Percentiles rank a stretch among this genome's conserved stretches.
Evolutionary conservation across 805 yeast species (phyloP).

Genomic region (Metschnikowia chrysomelidarum): DNA sequence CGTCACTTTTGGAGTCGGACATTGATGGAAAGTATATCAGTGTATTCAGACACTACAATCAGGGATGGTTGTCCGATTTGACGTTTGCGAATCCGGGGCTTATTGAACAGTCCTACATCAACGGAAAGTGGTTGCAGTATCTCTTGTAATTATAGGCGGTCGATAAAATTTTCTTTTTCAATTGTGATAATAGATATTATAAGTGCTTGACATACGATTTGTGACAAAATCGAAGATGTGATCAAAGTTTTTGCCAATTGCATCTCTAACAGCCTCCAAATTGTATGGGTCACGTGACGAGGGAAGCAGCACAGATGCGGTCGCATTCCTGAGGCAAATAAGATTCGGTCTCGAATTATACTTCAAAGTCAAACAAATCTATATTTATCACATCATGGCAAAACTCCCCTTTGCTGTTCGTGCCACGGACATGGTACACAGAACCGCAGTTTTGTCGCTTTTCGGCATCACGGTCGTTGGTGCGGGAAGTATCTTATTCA

Average conservation of each 20-base stretch:
- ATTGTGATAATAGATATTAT: too few relatives aligned
- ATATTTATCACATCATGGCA: conserved; percentile 11
- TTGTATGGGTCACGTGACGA: conserved; percentile 1
- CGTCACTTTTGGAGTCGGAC: conserved; percentile 26
- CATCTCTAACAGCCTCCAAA: too few relatives aligned
- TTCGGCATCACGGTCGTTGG: conserved; percentile 42
- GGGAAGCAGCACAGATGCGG: neutral
- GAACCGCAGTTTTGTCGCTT: conserved; percentile 38
- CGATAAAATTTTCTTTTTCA: too few relatives aligned
- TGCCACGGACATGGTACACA: conserved; percentile 43
- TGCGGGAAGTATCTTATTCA: conserved; percentile 37
- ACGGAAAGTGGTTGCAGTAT: conserved; percentile 38
- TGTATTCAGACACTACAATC: conserved; percentile 37
- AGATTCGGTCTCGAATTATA: neutral
- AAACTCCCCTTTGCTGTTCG: conserved; percentile 43
- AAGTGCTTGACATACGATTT: too few relatives aligned
- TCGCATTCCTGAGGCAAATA: conserved; percentile 1
- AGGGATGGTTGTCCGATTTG: conserved; percentile 40
- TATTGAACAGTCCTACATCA: conserved; percentile 33
- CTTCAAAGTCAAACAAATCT: neutral
- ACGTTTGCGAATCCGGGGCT: conserved; percentile 42
- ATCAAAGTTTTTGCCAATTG: too few relatives aligned
- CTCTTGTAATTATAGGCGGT: conserved; percentile 27
- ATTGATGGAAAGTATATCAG: conserved; percentile 23
- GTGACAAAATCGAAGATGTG: too few relatives aligned